phyloP scores from a whole-genome alignment of 768 basidiomycete species.

The Dictyophora rubrovolvata region DNA sequence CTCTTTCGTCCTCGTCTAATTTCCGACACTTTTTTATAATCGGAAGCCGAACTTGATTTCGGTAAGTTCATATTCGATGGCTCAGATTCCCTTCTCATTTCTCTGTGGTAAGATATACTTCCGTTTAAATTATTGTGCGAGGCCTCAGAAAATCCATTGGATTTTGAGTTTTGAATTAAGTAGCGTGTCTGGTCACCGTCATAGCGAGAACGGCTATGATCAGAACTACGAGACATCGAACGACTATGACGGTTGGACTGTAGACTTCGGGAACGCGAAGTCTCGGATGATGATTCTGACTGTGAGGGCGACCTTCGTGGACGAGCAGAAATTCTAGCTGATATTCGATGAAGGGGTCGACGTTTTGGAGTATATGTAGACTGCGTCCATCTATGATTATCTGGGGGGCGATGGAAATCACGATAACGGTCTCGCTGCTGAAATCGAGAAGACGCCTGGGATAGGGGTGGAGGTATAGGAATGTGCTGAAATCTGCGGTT shows the following conservation, averaged over 20 bases:
- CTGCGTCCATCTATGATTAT: neutral
- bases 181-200: neutral
- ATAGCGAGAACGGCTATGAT: neutral
- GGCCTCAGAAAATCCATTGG: neutral
- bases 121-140: neutral
- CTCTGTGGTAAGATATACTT: neutral
- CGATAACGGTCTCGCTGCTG: neutral
- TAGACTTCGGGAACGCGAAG: neutral
- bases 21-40: neutral
- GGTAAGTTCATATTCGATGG: neutral
- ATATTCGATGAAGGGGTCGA: constrained; percentile 4
- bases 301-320: constrained; percentile 2
- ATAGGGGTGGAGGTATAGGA: neutral
- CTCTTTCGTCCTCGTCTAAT: neutral
- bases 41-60: neutral
- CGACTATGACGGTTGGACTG: neutral
- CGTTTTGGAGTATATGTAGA: neutral
- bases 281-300: neutral
- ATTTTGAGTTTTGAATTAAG: neutral
- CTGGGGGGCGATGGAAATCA: neutral
- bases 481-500: neutral
- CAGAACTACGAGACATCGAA: neutral
- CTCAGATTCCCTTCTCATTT: neutral
- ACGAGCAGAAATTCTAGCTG: constrained; percentile 6
- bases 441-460: neutral